phyloP scores from a whole-genome alignment of 1,284 basidiomycete genomes.

The Ceratobasidium sp. region DNA sequence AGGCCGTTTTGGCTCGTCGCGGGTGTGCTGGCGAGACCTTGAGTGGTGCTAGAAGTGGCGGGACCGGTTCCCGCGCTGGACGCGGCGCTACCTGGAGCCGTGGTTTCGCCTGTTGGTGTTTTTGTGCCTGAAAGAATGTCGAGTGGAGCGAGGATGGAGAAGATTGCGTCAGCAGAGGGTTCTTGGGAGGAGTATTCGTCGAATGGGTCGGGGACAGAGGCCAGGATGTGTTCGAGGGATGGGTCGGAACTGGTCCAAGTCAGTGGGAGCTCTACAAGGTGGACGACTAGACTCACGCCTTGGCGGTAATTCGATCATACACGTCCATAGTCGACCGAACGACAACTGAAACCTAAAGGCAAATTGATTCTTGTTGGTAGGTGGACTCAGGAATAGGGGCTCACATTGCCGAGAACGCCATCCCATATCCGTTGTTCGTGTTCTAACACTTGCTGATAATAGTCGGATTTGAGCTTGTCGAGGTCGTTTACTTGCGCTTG shows the following conservation, averaged over 20 bases:
- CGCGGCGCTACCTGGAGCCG: slow-evolving; percentile 19
- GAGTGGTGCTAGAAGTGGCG: neutral
- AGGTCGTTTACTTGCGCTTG: slow-evolving; percentile 90
- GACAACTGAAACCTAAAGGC: slow-evolving; percentile 65
- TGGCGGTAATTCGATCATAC: slow-evolving; percentile 84
- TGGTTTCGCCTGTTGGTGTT: slow-evolving; percentile 18
- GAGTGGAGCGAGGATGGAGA: slow-evolving; percentile 85
- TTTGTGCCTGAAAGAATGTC: slow-evolving; percentile 23
- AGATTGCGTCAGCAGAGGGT: slow-evolving; percentile 89
- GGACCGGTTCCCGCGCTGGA: slow-evolving; percentile 12
- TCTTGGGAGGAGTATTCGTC: slow-evolving; percentile 89
- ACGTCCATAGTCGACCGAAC: slow-evolving; percentile 82
- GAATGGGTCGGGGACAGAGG: slow-evolving; percentile 90
- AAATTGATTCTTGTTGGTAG: too few species aligned
- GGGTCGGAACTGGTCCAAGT: slow-evolving; percentile 77
- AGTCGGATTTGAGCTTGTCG: slow-evolving; percentile 77
- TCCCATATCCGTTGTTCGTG: slow-evolving; percentile 96
- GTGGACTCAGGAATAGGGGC: slow-evolving; percentile 47
- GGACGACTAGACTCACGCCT: slow-evolving; percentile 67
- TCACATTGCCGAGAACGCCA: slow-evolving; percentile 80
- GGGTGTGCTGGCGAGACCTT: neutral
- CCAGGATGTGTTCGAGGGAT: slow-evolving; percentile 87
- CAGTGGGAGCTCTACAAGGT: slow-evolving; percentile 27
- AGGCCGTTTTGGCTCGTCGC: slow-evolving; percentile 10
- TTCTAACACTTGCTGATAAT: slow-evolving; percentile 87